Evolutionary conservation across 1,139 yeast genomes (phyloP), one percentile per base, ranked within the genome.

Genomic region (Torulaspora globosa): DNA sequence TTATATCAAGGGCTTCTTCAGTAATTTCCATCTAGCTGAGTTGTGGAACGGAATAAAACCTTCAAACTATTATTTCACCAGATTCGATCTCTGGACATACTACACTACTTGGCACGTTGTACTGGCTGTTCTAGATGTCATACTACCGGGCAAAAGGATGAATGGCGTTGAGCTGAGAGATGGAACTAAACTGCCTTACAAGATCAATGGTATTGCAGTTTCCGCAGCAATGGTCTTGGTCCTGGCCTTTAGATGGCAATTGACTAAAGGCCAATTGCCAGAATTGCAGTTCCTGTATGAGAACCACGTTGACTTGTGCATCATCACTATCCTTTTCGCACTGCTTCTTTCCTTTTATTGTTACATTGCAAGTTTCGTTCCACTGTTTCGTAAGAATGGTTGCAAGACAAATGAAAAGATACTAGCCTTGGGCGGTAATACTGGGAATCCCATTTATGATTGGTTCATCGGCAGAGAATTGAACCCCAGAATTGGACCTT

Each of bases 401-500:
- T 52, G 57, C 5, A 78, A 75, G 14, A 80, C 79, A 3, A 71
- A 70, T 14, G 94, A 86, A 60, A 75, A 86, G 50, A 79, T 90
- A 36, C 72, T 92, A 47, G 92, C 97, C 0, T 69, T 77, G 35
- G 94, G 94, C 39, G 98, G 98, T 3, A 92, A 92, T 68, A 74
- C 96, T 0, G 87, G 88, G 0, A 81, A 78, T 55, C 55, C 69
- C 1, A 59, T 90, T 24, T 92, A 86, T 63, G 97, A 92, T 67
- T 92, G 97, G 96, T 94, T 88, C 62, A 89, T 92, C 64, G 99
- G 99, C 24, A 78, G 98, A 45, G 97, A 92, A 66, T 73, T 94
- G 62, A 94, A 94, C 63, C 98, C 98, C 27, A 75, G 97, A 57
- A 71, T 88, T 47, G 95, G 95, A 0, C 62, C 76, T 1, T 80